phyloP scores from a whole-genome alignment of 1,284 basidiomycete species.

The Naganishia cerealis region DNA sequence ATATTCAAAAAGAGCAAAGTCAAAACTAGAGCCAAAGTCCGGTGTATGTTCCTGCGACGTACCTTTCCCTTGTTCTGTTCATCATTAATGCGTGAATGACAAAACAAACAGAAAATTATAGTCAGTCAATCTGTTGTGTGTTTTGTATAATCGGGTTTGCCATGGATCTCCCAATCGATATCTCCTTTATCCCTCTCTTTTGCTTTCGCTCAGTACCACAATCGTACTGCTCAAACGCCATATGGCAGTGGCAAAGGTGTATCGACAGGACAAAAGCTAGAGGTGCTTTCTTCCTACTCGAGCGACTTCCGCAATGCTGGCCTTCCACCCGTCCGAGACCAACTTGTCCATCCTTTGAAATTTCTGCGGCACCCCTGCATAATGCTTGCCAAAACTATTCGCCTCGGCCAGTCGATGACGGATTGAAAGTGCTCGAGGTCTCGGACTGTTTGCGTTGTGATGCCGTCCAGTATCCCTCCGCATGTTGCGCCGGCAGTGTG shows the following conservation, averaged over 20 bases:
- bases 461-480: not conserved
- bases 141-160: not conserved
- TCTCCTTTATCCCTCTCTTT: not conserved
- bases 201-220: not conserved
- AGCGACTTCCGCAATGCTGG: no score
- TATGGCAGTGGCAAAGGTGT: not conserved
- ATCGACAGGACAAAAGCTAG: no score
- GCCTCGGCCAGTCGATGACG: not conserved
- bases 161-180: not conserved
- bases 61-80: slow-evolving; percentile 37
- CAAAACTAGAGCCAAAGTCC: not conserved
- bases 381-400: not conserved
- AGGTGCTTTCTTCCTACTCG: no score
- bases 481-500: not conserved
- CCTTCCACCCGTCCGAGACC: no score
- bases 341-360: no score
- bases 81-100: not conserved
- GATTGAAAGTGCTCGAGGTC: not conserved
- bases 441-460: not conserved
- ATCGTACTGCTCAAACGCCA: no score
- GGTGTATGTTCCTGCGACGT: not conserved
- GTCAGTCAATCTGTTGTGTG: not conserved
- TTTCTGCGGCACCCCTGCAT: no score
- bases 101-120: not conserved
- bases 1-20: not conserved